phyloP scores from a whole-genome alignment of 306 rosid genomes.

The Corylus heterophylla region DNA sequence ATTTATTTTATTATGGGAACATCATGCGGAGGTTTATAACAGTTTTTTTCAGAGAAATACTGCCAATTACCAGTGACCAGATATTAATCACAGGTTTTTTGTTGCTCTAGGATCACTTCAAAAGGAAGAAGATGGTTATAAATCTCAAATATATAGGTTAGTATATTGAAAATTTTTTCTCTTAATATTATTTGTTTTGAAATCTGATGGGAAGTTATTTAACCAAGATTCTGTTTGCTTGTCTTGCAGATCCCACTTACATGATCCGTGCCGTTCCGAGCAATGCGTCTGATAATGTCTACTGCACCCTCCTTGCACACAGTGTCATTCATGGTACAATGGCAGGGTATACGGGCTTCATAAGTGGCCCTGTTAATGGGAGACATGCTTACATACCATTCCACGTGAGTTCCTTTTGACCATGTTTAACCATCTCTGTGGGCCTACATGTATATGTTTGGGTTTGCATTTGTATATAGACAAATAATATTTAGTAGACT shows the following conservation, averaged over 20 bases:
- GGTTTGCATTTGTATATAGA: no score
- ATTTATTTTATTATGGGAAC: background rate
- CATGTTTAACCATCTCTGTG: background rate
- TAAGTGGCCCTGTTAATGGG: constrained; percentile 65
- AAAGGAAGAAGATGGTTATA: constrained; percentile 37
- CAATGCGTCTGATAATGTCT: constrained; percentile 71
- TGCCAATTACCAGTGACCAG: background rate
- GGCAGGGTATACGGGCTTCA: constrained; percentile 79
- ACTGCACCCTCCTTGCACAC: constrained; percentile 71
- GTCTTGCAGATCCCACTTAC: constrained; percentile 67
- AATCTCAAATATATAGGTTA: constrained; percentile 74
- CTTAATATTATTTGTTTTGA: background rate
- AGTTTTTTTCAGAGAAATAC: background rate
- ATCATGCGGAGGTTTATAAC: background rate
- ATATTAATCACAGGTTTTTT: background rate
- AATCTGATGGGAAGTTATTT: background rate
- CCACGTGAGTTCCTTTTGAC: constrained; percentile 39
- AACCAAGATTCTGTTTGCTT: constrained; percentile 13
- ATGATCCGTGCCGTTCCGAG: constrained; percentile 79
- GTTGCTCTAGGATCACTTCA: constrained; percentile 59
- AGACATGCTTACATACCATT: constrained; percentile 70
- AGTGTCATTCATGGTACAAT: constrained; percentile 75
- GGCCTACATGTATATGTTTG: no score
- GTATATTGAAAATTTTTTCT: constrained; percentile 1
- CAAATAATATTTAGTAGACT: no score